phyloP scores from a whole-genome alignment of 2,329 filamentous ascomycete species.

The Cryphonectria radicalis region DNA sequence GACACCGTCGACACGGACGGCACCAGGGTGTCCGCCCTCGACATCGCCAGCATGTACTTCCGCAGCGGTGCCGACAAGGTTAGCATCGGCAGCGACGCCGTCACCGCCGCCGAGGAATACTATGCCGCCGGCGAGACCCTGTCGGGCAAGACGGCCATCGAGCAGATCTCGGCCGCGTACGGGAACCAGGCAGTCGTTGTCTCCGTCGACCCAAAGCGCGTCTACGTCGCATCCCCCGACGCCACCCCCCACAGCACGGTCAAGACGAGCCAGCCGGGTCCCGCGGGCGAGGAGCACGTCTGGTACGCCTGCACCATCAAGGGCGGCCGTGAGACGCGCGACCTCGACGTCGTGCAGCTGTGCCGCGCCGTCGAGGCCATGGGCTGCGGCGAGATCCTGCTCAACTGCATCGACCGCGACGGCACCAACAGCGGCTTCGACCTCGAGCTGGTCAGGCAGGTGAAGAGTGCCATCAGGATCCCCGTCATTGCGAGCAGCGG shows the following conservation, averaged over 20 bases:
- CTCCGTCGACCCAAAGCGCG: constrained; percentile 88
- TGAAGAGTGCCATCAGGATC: constrained; percentile 85
- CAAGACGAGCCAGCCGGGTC: constrained; percentile 70
- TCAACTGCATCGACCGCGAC: constrained; percentile 98
- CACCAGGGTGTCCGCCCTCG: constrained; percentile 82
- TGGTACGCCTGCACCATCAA: constrained; percentile 99
- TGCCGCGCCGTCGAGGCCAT: constrained; percentile 90
- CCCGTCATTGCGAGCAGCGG: constrained; percentile 96
- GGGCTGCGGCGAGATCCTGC: constrained; percentile 90
- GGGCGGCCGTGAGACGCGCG: constrained; percentile 90
- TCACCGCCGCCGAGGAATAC: constrained; percentile 90
- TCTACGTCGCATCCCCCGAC: constrained; percentile 68
- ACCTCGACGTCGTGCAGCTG: constrained; percentile 90
- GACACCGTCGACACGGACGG: constrained; percentile 91
- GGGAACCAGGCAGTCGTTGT: constrained; percentile 97
- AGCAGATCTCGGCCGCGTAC: constrained; percentile 91
- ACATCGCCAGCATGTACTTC: constrained; percentile 97
- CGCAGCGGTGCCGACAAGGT: constrained; percentile 97
- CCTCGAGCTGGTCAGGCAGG: constrained; percentile 84
- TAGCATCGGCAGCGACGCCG: constrained; percentile 93
- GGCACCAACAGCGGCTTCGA: constrained; percentile 95
- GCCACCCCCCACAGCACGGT: constrained; percentile 72
- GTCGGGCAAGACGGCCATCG: constrained; percentile 85
- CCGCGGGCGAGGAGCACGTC: constrained; percentile 78
- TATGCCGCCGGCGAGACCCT: constrained; percentile 71